A percentile compares a stretch with the other conserved stretches of the same genome.
These are phyloP conservation scores for Monosporozyma servazzii DNA, from an alignment of 805 yeast genomes.

Conservation along the genomic window DNA sequence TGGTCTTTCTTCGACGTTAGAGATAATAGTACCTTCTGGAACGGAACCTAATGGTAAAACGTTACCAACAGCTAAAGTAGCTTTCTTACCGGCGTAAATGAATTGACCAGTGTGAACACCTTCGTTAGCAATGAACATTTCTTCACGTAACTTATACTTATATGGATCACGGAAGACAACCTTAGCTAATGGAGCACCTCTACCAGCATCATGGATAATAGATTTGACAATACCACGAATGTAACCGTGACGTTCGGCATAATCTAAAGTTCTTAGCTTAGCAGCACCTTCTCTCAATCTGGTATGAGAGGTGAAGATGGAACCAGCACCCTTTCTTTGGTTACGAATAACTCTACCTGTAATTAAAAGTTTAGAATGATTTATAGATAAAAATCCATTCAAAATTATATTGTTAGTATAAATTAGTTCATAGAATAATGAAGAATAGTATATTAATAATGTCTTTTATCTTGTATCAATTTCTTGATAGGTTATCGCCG, in stretches of 20 bases:
- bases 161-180: slow-evolving; percentile 99
- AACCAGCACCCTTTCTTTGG: slow-evolving; percentile 99
- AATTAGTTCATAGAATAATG: not conserved
- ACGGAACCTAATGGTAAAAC: slow-evolving; percentile 92
- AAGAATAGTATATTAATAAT: too few relatives aligned
- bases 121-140: slow-evolving; percentile 98
- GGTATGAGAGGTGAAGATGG: slow-evolving; percentile 99
- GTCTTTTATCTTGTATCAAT: too few relatives aligned
- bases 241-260: slow-evolving; percentile 99
- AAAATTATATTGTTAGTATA: not conserved
- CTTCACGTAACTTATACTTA: slow-evolving; percentile 96
- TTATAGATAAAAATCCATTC: too few relatives aligned
- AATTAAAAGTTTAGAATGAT: not conserved
- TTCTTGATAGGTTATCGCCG: too few relatives aligned
- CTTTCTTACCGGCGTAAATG: slow-evolving; percentile 97
- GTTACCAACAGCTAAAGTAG: slow-evolving; percentile 94
- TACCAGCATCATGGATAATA: slow-evolving; percentile 98
- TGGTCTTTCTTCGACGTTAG: slow-evolving; percentile 96
- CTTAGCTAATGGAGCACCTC: slow-evolving; percentile 99
- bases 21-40: slow-evolving; percentile 98
- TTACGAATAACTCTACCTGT: slow-evolving; percentile 98
- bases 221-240: slow-evolving; percentile 98
- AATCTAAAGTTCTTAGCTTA: slow-evolving; percentile 97
- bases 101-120: slow-evolving; percentile 99
- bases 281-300: slow-evolving; percentile 99